Base-by-base conservation (phyloP, 371 early-diverging fungal genomes). In the Mortierella sp. region DNA sequence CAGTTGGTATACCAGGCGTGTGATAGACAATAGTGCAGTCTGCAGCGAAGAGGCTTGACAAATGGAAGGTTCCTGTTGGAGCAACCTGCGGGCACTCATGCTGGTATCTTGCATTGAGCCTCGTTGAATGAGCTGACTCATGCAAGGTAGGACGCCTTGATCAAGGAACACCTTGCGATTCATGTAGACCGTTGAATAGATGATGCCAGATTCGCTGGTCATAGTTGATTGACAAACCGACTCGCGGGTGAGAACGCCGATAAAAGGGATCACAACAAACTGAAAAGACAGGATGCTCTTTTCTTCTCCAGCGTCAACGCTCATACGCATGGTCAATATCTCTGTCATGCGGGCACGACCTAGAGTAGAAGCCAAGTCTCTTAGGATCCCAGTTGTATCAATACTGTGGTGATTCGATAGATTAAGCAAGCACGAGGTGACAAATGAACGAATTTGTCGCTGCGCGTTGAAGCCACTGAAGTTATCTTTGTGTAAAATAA, bases 381-480 rank as follows among this genome's bases (percentile, higher is more conserved):
- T n/a, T n/a, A 82, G n/a, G 23, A 77, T 51, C 13, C 71, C 67
- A 1, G 78, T 61, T 0, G 70, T 82, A 58, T 82, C 83, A 55
- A 68, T 68, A 0, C 23, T 60, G 47, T 83, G 83, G 40, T 83
- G 83, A 58, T 83, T 78, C 2, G 83, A 83, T 1, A 83, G 58
- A 56, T 83, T 83, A 28, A 83, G 31, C 0, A 83, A 47, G 23
- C 74, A 74, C 3, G 83, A 83, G 49, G 71, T 74, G 40, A 83
- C 61, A 37, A 83, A 83, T 0, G 15, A 8, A 0, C 75, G 70
- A 34, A 78, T 61, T 17, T 47, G 64, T 0, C 63, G 31, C 22
- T 68, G 75, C 12, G 22, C 34, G 8, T 35, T 51, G 40, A 77
- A 75, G 2, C 2, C 22, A 2, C 7, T 31, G 29, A 78, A 56